These are phyloP conservation scores for Aspergillus niger DNA, from an alignment of 2,329 filamentous ascomycete genomes.

Conservation along the genomic window DNA sequence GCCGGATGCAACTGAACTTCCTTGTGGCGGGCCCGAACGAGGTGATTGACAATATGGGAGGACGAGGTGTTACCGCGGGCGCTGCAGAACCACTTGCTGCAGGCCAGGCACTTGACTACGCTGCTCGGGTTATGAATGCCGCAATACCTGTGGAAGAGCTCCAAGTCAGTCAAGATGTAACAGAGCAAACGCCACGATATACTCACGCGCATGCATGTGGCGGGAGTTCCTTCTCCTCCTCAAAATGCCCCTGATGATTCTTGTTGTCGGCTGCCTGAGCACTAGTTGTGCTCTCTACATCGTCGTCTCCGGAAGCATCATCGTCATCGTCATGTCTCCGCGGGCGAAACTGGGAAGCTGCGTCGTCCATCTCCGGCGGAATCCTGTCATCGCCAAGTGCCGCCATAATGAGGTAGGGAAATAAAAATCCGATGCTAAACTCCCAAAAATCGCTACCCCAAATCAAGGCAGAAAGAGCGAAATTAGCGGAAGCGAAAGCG, in stretches of 20 bases:
- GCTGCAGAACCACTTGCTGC: conserved; percentile 99
- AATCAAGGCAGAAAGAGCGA: background rate
- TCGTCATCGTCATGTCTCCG: conserved; percentile 85
- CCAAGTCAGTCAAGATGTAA: conserved; percentile 10
- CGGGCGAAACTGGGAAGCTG: conserved; percentile 59
- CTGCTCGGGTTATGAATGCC: conserved; percentile 94
- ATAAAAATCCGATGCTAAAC: conserved; percentile 75
- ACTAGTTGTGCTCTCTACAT: conserved; percentile 74
- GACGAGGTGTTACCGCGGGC: conserved; percentile 94
- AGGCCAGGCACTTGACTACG: conserved; percentile 93
- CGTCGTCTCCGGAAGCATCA: conserved; percentile 88
- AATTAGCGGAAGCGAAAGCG: background rate
- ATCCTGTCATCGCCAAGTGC: conserved; percentile 74
- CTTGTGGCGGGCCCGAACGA: conserved; percentile 96
- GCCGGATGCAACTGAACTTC: conserved; percentile 95
- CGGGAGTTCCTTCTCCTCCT: conserved; percentile 89
- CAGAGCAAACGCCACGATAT: background rate
- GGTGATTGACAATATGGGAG: conserved; percentile 96
- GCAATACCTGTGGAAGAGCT: conserved; percentile 68
- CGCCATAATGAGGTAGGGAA: conserved; percentile 83
- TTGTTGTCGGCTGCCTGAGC: conserved; percentile 75
- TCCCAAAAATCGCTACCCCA: conserved; percentile 62
- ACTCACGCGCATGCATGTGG: conserved; percentile 94
- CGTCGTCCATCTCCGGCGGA: conserved; percentile 75
- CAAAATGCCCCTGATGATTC: conserved; percentile 58